Evolutionary conservation across 2,329 filamentous ascomycete genomes (phyloP), one percentile per base, ranked within the genome.

Genomic region (Grosmannia clavigera): DNA sequence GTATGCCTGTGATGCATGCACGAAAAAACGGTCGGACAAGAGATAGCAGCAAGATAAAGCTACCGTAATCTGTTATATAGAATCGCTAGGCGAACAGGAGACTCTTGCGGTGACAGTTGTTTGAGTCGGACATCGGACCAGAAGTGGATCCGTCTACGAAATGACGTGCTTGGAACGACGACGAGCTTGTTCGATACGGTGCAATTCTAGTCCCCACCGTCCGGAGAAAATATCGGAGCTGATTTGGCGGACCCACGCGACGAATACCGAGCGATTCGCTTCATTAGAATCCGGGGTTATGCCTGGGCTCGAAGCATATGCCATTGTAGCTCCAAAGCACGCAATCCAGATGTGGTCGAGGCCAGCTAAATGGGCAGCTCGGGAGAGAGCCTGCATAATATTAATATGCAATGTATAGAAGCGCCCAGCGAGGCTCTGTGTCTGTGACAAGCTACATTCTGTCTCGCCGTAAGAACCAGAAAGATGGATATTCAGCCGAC

Each of bases 191-290:
- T 51, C 22, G 27, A 29, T 27, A 51, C 48, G 14, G 48, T 25
- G 48, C 25, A 27, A 12, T 3, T 35, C 9, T 27, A 12, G 29
- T 53, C 54, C 19, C 31, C 33, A 55, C 31, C 38, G 25, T 46
- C 56, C 80, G 71, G 79, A 77, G 67, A 80, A 74, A 72, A 79
- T 78, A 68, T 79, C 76, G 57, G 76, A 78, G 60, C 76, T 80
- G 67, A 83, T 82, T 59, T 54, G 11, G 29, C 19, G 16, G 31
- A 33, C 35, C 52, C 31, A 54, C 19, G 5, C 52, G 19, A 27
- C 48, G 27, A 11, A 51, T 51, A 27, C 48, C 10, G 25, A 25
- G n/a, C 31, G 51, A 5, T 9, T 33, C 29, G 51, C 19, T 31
- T 29, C 51, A 31, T 29, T 54, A 7, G 51, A 31, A 33, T n/a